These are phyloP conservation scores for Geotrichum ghanense DNA, from an alignment of 805 yeast species.

Conservation along the genomic window DNA sequence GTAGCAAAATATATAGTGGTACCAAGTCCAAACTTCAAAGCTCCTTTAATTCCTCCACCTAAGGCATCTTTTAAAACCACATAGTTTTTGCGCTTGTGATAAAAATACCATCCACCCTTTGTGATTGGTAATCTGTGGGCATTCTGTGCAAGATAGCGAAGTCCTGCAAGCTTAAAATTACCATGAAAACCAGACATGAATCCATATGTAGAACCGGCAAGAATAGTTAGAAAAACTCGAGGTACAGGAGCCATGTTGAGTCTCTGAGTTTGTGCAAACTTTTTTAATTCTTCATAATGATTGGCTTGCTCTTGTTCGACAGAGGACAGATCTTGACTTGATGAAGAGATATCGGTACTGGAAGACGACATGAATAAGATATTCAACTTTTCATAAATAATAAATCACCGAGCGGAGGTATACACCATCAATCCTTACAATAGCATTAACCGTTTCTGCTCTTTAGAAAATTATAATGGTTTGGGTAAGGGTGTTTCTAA, in stretches of 20 bases:
- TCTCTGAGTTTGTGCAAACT: constrained; percentile 6
- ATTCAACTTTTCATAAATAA: too few relatives aligned
- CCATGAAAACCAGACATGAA: constrained; percentile 39
- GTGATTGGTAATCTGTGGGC: constrained; percentile 70
- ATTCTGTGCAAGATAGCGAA: constrained; percentile 63
- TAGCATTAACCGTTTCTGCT: too few relatives aligned
- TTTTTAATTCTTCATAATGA: background rate
- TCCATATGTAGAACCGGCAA: constrained; percentile 16
- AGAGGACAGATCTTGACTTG: too few relatives aligned
- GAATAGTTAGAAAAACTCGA: constrained; percentile 11
- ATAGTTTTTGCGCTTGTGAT: constrained; percentile 74
- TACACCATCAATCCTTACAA: too few relatives aligned
- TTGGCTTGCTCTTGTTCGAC: too few relatives aligned
- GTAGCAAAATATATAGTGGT: constrained; percentile 43
- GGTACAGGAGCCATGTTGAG: constrained; percentile 10
- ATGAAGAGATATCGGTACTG: too few relatives aligned
- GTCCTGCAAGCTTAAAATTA: constrained; percentile 45
- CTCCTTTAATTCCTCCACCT: constrained; percentile 34
- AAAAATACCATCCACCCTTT: constrained; percentile 80
- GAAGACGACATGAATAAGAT: too few relatives aligned
- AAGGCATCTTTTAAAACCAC: constrained; percentile 51
- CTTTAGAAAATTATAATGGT: too few relatives aligned
- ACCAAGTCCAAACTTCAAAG: constrained; percentile 32
- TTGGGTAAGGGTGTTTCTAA: too few relatives aligned
- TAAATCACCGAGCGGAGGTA: too few relatives aligned